A percentile compares a stretch with the other conserved stretches of the same genome.
Conservation (phyloP, 352 stramenopile species). For the Pythium periplocum region DNA sequence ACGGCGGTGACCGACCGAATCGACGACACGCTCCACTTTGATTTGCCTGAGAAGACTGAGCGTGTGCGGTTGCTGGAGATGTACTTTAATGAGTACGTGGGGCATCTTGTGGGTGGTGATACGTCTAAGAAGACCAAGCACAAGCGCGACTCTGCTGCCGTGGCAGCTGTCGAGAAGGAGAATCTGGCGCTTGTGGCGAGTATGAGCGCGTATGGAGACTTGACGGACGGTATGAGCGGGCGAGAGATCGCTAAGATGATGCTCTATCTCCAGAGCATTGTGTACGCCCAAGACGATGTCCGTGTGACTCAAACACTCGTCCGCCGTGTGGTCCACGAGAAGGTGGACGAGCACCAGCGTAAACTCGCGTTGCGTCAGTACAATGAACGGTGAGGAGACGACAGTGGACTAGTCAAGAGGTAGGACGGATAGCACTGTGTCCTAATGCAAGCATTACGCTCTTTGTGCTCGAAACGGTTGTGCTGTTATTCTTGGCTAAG, state of each 20-base stretch:
- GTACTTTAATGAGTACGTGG: slow-evolving; percentile 66
- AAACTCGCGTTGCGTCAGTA: slow-evolving; percentile 58
- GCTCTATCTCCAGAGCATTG: slow-evolving; percentile 79
- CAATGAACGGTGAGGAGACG: slow-evolving; percentile 18
- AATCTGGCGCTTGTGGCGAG: slow-evolving; percentile 23
- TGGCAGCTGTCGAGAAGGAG: too few relatives aligned
- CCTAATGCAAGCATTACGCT: background rate
- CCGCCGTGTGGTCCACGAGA: slow-evolving; percentile 58
- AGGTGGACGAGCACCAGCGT: slow-evolving; percentile 68
- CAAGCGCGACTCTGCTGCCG: too few relatives aligned
- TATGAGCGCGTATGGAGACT: slow-evolving; percentile 36
- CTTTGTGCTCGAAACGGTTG: background rate
- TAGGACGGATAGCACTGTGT: background rate
- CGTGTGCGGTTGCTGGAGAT: slow-evolving; percentile 59
- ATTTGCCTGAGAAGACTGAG: slow-evolving; percentile 56
- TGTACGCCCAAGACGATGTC: slow-evolving; percentile 67
- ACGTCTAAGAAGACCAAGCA: slow-evolving; percentile 8
- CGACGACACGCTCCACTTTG: slow-evolving; percentile 79
- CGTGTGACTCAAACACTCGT: slow-evolving; percentile 43
- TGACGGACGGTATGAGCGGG: slow-evolving; percentile 76
- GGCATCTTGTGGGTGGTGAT: slow-evolving; percentile 1
- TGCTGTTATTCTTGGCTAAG: too few relatives aligned
- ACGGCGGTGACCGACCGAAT: slow-evolving; percentile 75
- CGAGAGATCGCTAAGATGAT: slow-evolving; percentile 87
- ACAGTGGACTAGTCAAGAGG: background rate